Evolutionary conservation across 345 rosid genomes (phyloP), one percentile per base, ranked within the genome.

Genomic region (Arabis hirsuta): DNA sequence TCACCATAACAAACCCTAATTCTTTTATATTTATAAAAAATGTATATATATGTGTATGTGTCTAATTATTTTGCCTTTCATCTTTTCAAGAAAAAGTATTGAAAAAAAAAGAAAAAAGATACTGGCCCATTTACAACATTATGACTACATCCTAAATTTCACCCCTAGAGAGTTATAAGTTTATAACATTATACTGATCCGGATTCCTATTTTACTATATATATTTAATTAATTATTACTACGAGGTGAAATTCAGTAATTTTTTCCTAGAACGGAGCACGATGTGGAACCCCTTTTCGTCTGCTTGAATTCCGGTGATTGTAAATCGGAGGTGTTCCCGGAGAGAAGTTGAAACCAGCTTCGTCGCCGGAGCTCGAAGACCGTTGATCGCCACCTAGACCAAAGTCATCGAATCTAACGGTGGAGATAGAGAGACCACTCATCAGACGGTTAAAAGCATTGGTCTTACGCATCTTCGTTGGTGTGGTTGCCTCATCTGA

Each of bases 241-340:
- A 55, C 38, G 74, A 14, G 71, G 57, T 67, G 60, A 69, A 76
- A 47, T 74, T 55, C 27, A 36, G 69, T 44, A 53, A 24, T n/a
- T 57, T 6, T 42, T 6, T 34, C 16, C 16, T 55, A 84, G 45
- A 87, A 83, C 36, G 98, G 96, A 53, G 98, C 90, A 10, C 98
- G 95, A 42, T 84, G 96, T 31, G 98, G 98, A 19, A 83, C 81
- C 20, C 98, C 96, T 86, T 92, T 92, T 63, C 96, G 84, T 50
- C 96, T 78, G 79, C 90, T 82, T 45, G 95, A 87, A 60, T 88
- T 90, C 65, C 80, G 63, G 68, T 87, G 89, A 53, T 81, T 87
- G 82, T 72, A 84, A 14, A 84, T 78, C 27, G 87, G 88, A 29
- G 83, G 86, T 31, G 96, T 83, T 0, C 82, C 62, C 4, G 96